Conservation (phyloP, 2,329 filamentous ascomycete species). For the Diaporthe citriasiana region DNA sequence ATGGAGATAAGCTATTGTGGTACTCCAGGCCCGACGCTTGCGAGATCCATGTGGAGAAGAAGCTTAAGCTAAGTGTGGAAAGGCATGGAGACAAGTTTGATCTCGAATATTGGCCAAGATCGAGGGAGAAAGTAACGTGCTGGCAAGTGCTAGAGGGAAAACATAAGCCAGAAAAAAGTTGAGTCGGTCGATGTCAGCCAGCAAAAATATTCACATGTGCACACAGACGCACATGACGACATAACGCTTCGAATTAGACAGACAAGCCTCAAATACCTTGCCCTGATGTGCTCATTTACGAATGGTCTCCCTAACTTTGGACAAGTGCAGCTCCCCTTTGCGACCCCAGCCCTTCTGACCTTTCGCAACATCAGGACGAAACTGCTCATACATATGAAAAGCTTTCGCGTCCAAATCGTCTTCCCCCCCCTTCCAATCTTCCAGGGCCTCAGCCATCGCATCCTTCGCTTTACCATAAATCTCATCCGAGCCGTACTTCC, state of each 20-base stretch:
- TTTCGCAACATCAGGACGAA: conserved; percentile 38
- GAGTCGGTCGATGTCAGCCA: neutral
- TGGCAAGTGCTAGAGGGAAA: conserved; percentile 42
- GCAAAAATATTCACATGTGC: neutral
- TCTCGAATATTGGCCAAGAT: conserved; percentile 45
- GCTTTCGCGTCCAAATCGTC: conserved; percentile 37
- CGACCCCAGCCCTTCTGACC: conserved; percentile 41
- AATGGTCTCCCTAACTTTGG: conserved; percentile 30
- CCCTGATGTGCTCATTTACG: neutral
- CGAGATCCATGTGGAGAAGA: conserved; percentile 43
- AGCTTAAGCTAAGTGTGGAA: conserved; percentile 43
- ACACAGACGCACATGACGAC: too few relatives aligned
- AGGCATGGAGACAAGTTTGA: conserved; percentile 39
- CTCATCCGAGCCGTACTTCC: conserved; percentile 36
- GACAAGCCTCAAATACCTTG: neutral
- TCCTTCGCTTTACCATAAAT: conserved; percentile 11
- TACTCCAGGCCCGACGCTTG: conserved; percentile 45
- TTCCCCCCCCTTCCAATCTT: conserved; percentile 36
- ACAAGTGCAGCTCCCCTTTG: conserved; percentile 37
- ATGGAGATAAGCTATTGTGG: conserved; percentile 45
- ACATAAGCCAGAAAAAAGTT: neutral
- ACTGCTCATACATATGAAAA: conserved; percentile 42
- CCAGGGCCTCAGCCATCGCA: conserved; percentile 28
- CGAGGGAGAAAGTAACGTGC: conserved; percentile 42
- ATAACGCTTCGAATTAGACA: neutral